Evolutionary conservation across 352 stramenopile genomes (phyloP).

Genomic region (Phytophthora fragariaefolia): DNA sequence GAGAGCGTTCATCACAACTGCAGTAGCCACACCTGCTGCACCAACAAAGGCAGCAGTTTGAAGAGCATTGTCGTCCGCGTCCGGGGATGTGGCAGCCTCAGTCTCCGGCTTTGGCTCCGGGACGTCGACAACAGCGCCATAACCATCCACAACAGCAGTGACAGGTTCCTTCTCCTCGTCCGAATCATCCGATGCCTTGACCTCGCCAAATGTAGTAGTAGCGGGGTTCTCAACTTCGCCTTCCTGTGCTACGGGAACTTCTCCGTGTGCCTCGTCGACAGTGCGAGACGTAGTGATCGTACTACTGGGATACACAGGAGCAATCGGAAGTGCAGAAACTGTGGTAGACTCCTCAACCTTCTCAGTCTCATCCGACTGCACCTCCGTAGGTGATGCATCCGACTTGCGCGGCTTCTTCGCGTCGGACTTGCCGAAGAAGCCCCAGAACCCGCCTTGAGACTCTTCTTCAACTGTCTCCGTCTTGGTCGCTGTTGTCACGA

Average conservation of each 20-base stretch:
- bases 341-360: background rate
- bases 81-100: background rate
- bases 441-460: slow-evolving; percentile 31
- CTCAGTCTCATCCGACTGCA: background rate
- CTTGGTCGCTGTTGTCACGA: background rate
- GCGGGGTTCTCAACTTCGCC: slow-evolving; percentile 1
- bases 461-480: slow-evolving; percentile 8
- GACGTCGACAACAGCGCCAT: slow-evolving; percentile 4
- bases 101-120: background rate
- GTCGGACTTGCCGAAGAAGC: slow-evolving; percentile 31
- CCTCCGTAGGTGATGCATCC: background rate
- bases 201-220: background rate
- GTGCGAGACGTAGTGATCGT: background rate
- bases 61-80: background rate
- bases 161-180: slow-evolving; percentile 10
- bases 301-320: background rate
- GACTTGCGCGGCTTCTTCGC: background rate
- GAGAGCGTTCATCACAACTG: background rate
- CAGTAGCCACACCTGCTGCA: background rate
- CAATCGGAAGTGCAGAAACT: background rate
- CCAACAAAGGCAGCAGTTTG: background rate
- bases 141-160: background rate
- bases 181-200: background rate
- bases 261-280: slow-evolving; percentile 4
- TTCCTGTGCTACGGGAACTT: background rate